Base-by-base conservation (phyloP, 1,284 basidiomycete species). In the Fistulinella cinereoalba region DNA sequence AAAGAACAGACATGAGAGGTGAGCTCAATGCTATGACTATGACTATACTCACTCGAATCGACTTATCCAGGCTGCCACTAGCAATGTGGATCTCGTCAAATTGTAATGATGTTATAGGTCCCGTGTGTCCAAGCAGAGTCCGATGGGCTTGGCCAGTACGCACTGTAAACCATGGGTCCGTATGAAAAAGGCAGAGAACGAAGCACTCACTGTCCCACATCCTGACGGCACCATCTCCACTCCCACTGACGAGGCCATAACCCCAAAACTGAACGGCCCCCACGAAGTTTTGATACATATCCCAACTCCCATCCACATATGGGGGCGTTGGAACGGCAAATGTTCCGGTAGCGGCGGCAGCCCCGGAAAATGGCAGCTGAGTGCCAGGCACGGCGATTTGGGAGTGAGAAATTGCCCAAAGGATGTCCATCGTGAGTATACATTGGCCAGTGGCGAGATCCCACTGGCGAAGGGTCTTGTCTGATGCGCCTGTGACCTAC, bases 251-350 rank as follows among this genome's bases (percentile, higher is more conserved):
- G 23, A 99, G 79, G 1, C 94, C 97, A 64, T 97, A 97, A 3
- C 94, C 95, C 96, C 96, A 99, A 68, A 98, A 98, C 67, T 99
- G 97, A 37, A 98, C 85, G 1, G 89, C 92, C 3, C 97, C 97
- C 1, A 99, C 93, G 68, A 97, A 99, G 69, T 99, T 95, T 64
- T 94, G 84, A 67, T 97, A 97, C 81, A 94, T 86, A 54, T 97
- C 94, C 87, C 91, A 83, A 71, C 80, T 89, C 6, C 92, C 93
- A 65, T 97, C 94, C 0, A 88, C 82, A 53, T 83, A 91, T 1
- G 92, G 87, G 31, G 94, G 92, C 4, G 83, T 93, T 16, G 92
- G 89, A 1, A 92, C 80, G 1, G 85, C 80, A 60, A 94, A 94
- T 10, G 75, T 73, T 43, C 81, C 81, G 11, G 83, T 75, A 6